Conservation (phyloP, 192 early-diverging fungal species). For the Coemansia sp. region DNA sequence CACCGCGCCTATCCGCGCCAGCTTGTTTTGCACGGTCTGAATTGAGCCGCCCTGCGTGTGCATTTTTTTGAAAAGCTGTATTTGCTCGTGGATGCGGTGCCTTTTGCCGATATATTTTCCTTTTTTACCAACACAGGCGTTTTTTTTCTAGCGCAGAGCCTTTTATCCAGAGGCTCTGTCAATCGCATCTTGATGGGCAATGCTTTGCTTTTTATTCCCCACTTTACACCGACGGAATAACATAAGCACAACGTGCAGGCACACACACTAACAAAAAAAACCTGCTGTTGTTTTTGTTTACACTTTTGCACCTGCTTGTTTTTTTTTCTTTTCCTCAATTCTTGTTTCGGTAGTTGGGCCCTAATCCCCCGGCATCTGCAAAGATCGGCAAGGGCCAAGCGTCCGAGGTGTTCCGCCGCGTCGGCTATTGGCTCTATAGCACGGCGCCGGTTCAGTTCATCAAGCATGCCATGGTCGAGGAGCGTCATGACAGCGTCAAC, state of each 20-base stretch:
- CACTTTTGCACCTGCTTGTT: neutral
- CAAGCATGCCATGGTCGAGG: slow-evolving; percentile 50
- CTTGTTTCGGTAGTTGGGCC: slow-evolving; percentile 29
- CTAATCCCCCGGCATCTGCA: slow-evolving; percentile 37
- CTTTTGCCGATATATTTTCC: no score
- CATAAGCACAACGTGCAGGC: no score
- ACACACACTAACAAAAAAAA: neutral
- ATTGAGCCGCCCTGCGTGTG: neutral
- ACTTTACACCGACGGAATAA: no score
- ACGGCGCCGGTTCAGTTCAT: slow-evolving; percentile 53
- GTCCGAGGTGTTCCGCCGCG: slow-evolving; percentile 41
- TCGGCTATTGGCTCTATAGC: slow-evolving; percentile 54
- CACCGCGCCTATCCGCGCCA: no score
- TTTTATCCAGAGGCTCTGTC: no score
- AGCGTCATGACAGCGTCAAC: slow-evolving; percentile 46
- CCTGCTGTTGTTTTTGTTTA: no score
- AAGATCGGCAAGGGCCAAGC: slow-evolving; percentile 47
- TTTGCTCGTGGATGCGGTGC: no score
- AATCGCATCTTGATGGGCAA: no score
- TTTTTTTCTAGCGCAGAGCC: no score
- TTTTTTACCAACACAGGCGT: no score
- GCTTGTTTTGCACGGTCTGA: neutral
- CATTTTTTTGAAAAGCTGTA: no score
- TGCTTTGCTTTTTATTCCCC: no score
- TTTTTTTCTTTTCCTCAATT: neutral